Evolutionary conservation across 164 flowering plant species (phyloP).

Genomic region (Vitis labrusca): DNA sequence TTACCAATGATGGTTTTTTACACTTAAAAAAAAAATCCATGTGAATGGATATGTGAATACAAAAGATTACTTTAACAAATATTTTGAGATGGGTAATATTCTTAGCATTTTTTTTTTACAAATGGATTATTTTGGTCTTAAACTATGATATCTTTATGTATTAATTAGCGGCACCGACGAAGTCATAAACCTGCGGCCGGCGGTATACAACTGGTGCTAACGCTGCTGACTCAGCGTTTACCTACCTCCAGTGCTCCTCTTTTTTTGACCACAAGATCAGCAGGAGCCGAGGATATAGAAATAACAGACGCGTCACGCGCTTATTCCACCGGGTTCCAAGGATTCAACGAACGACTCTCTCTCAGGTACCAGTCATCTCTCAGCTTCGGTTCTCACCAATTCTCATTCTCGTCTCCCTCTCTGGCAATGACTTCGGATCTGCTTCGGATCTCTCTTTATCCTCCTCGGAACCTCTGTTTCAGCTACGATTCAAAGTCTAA

Average conservation of each 20-base stretch:
- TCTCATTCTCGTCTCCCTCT: slow-evolving; percentile 12
- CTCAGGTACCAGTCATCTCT: slow-evolving; percentile 5
- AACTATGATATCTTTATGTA: too few species aligned
- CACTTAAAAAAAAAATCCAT: too few species aligned
- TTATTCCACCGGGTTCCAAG: not conserved
- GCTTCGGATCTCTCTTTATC: slow-evolving; percentile 25
- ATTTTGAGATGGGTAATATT: too few species aligned
- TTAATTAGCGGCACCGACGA: too few species aligned
- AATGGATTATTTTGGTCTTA: too few species aligned
- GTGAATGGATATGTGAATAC: too few species aligned
- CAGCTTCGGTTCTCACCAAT: not conserved
- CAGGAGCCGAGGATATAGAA: not conserved
- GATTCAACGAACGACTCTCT: not conserved
- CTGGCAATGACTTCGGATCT: slow-evolving; percentile 30
- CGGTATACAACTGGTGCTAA: too few species aligned
- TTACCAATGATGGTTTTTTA: too few species aligned
- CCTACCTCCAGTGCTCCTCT: not conserved
- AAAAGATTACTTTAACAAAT: too few species aligned
- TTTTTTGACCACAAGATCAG: not conserved
- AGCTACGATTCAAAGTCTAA: not conserved
- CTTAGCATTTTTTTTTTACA: too few species aligned
- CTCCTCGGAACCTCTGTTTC: slow-evolving; percentile 24
- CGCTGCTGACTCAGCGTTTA: too few species aligned
- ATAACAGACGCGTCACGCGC: slow-evolving; percentile 5
- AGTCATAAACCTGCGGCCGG: too few species aligned